Percentiles rank a stretch among this genome's conserved stretches.
phyloP scores from a whole-genome alignment of 805 yeast species.

The Starmera amethionina region DNA sequence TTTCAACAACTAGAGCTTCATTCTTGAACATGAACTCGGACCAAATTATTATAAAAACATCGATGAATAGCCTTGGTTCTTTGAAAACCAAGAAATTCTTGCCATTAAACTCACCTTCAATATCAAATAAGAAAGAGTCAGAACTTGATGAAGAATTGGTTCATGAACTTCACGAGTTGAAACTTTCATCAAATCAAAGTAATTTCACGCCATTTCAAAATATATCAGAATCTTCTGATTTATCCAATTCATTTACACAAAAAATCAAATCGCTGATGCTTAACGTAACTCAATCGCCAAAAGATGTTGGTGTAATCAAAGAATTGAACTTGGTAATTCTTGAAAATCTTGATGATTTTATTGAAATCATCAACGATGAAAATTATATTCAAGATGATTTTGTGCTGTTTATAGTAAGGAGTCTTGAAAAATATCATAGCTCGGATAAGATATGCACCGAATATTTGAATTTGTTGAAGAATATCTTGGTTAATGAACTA shows the following conservation, averaged over 20 bases:
- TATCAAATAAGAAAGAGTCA: not conserved
- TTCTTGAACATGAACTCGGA: too few relatives aligned
- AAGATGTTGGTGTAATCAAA: too few relatives aligned
- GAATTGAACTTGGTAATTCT: too few relatives aligned
- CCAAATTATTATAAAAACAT: too few relatives aligned
- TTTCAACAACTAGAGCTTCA: constrained; percentile 1
- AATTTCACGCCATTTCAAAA: too few relatives aligned
- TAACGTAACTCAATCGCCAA: too few relatives aligned
- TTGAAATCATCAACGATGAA: not conserved
- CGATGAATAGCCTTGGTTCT: too few relatives aligned
- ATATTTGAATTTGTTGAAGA: not conserved
- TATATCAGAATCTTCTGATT: too few relatives aligned
- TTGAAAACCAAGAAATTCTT: not conserved
- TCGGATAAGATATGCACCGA: not conserved
- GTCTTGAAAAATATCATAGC: not conserved
- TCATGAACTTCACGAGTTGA: constrained; percentile 1
- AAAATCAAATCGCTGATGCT: too few relatives aligned
- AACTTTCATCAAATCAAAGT: too few relatives aligned
- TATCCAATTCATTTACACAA: too few relatives aligned
- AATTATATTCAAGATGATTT: not conserved
- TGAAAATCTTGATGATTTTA: not conserved
- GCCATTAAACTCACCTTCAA: not conserved
- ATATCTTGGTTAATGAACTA: not conserved
- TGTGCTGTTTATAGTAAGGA: not conserved
- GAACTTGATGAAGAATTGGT: constrained; percentile 5